Base-by-base conservation (phyloP, 345 rosid species). In the Eucalyptus erythrocorys region DNA sequence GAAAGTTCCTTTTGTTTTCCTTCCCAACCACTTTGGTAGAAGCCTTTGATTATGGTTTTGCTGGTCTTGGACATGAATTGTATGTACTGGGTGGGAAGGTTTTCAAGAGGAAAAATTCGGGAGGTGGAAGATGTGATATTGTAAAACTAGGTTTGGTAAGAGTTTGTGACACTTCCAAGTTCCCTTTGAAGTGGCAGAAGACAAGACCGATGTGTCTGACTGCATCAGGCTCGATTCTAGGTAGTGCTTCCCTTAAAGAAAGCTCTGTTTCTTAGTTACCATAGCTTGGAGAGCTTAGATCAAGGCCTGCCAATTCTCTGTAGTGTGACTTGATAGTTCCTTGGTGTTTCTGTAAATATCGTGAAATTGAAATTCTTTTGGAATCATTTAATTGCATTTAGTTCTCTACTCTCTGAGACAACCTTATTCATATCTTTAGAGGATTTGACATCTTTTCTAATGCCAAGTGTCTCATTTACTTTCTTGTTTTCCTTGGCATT, bases 31-130 rank as follows among this genome's bases (percentile, higher is more conserved):
- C n/a, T n/a, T n/a, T 37, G 88, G 90, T 89, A 92, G n/a, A 96
- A 90, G 94, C 95, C 86, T 97, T 96, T 90, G 96, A 94, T 85
- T 97, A 97, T 32, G 98, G 98, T 48, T 95, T 95, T 93, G 93
- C 95, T 64, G 92, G 94, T 88, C 86, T 95, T 47, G 94, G 95
- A 82, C 84, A 89, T 85, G 96, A 97, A 88, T 89, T 96, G 50
- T 96, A 93, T 91, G 94, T 96, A 51, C 85, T 97, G 87, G 98
- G 99, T 48, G 99, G 98, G 13, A 95, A 94, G 92, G 98, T 95
- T 87, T 98, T 96, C 87, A 95, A 91, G 92, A 95, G 97, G 97
- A 97, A 97, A 89, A 97, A 96, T n/a, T 91, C 92, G 47, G 96
- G 97, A 59, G 93, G 89, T 26, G 97, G 96, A 61, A 94, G 95